These are phyloP conservation scores for Coemansia furcata DNA, from an alignment of 192 early-diverging fungal genomes.

Conservation along the genomic window DNA sequence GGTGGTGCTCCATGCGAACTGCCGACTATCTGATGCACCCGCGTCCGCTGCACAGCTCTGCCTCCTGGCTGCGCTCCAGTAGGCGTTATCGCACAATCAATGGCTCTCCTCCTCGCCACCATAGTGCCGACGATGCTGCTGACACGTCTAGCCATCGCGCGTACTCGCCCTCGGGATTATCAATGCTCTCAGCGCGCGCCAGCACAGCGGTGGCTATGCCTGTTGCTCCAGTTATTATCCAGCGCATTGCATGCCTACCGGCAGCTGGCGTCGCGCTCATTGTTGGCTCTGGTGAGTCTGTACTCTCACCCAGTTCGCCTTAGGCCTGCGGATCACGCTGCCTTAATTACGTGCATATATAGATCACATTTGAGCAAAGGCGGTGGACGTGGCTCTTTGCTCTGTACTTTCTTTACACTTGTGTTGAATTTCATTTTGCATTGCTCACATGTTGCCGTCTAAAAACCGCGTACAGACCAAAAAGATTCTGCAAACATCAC, in stretches of 20 bases:
- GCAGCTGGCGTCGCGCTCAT: conserved; percentile 23
- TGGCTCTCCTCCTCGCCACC: conserved; percentile 1
- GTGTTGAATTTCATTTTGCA: not conserved
- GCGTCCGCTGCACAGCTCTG: conserved; percentile 5
- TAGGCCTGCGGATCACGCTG: conserved; percentile 2
- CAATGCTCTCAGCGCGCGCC: not conserved
- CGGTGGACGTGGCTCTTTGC: not conserved
- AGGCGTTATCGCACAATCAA: conserved; percentile 28
- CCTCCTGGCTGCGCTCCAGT: conserved; percentile 14
- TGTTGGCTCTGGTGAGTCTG: conserved; percentile 37
- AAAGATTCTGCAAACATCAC: conserved; percentile 8
- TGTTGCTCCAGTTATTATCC: not conserved
- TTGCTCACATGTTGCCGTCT: conserved; percentile 22
- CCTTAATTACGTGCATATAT: not conserved
- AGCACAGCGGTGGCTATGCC: not conserved
- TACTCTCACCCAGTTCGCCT: conserved; percentile 15
- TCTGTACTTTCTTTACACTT: not conserved
- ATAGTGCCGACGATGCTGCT: not conserved
- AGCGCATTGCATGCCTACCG: conserved; percentile 16
- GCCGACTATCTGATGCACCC: conserved; percentile 30
- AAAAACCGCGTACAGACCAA: conserved; percentile 30
- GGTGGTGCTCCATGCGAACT: conserved; percentile 37
- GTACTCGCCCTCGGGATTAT: not conserved
- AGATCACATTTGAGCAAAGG: not conserved
- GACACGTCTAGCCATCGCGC: not conserved